A percentile compares a stretch with the other conserved stretches of the same genome.
Evolutionary conservation across 2,329 filamentous ascomycete genomes (phyloP).

Genomic region (Colletotrichum incanum): DNA sequence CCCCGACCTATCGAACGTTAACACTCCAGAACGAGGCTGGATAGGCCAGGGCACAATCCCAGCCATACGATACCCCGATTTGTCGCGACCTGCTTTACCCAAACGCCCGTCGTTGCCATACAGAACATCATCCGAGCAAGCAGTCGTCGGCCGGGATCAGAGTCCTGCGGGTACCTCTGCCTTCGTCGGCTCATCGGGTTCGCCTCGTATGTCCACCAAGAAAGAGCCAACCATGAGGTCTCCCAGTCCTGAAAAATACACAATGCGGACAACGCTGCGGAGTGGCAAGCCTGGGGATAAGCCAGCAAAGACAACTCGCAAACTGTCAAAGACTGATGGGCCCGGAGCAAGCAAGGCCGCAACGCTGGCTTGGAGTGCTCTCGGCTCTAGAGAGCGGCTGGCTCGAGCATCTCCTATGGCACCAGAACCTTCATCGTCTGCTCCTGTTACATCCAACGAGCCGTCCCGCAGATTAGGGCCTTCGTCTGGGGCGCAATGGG

Average conservation of each 20-base stretch:
- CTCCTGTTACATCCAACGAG: constrained; percentile 51
- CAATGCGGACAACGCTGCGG: constrained; percentile 74
- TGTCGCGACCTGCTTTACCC: constrained; percentile 78
- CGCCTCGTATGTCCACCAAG: constrained; percentile 52
- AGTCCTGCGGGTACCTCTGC: constrained; percentile 44
- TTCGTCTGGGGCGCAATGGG: constrained; percentile 64
- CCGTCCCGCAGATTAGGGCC: constrained; percentile 49
- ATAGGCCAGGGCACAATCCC: constrained; percentile 88
- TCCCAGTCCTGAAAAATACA: constrained; percentile 74
- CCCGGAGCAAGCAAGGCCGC: constrained; percentile 76
- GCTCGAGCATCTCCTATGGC: constrained; percentile 49
- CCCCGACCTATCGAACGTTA: not conserved
- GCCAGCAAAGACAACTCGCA: constrained; percentile 56
- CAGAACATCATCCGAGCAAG: constrained; percentile 67
- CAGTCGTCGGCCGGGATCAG: constrained; percentile 55
- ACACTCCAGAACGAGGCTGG: constrained; percentile 65
- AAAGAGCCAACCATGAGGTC: constrained; percentile 61
- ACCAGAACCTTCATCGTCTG: constrained; percentile 43
- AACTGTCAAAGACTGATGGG: constrained; percentile 58
- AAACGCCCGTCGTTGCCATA: constrained; percentile 71
- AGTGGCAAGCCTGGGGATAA: constrained; percentile 63
- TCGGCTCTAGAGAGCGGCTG: constrained; percentile 58
- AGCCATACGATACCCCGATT: constrained; percentile 82
- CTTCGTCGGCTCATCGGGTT: constrained; percentile 46
- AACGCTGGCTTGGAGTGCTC: constrained; percentile 72